Evolutionary conservation across 1,284 basidiomycete genomes (phyloP), one percentile per base, ranked within the genome.

Genomic region (Omphalotus olearius): DNA sequence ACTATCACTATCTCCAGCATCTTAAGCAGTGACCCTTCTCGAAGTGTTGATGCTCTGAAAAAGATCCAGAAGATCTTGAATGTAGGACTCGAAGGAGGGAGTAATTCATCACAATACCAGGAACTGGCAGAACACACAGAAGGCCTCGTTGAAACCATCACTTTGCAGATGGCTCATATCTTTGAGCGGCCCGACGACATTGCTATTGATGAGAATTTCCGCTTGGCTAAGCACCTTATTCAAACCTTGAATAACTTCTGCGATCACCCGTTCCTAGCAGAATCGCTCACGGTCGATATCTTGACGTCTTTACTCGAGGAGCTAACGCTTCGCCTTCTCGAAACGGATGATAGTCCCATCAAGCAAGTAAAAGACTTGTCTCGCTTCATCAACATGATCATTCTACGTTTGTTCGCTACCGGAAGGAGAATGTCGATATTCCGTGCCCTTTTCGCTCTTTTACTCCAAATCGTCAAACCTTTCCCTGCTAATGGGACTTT

Each of bases 311-410:
- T 98, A 16, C 71, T 97, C 47, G 90, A 92, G 61, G 92, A 95
- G 66, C 71, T 99, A 54, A 95, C 94, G 0, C 71, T 92, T 51
- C 85, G 95, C 20, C 76, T 99, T 35, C 79, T 97, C 39, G 91
- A 96, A 64, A 94, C 94, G 40, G 93, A 97, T 61, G 92, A 94
- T 60, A 91, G 83, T 57, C 68, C 70, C 17, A 74, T 86, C 49
- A 80, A 77, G 63, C 83, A 88, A 60, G 79, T 93, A 52, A 90
- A 93, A 67, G 89, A 97, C 67, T 66, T 97, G 59, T 94, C 94
- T 17, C 85, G 93, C 53, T 98, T 97, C 68, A 93, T 99, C 69
- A 99, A 99, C 69, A 96, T 98, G 86, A 95, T 99, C 54, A 90
- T 99, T 53, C 76, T 99, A 50, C 85, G 95, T 26, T 70, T 96